phyloP scores from a whole-genome alignment of 2,329 filamentous ascomycete species.

The Colletotrichum sp. region DNA sequence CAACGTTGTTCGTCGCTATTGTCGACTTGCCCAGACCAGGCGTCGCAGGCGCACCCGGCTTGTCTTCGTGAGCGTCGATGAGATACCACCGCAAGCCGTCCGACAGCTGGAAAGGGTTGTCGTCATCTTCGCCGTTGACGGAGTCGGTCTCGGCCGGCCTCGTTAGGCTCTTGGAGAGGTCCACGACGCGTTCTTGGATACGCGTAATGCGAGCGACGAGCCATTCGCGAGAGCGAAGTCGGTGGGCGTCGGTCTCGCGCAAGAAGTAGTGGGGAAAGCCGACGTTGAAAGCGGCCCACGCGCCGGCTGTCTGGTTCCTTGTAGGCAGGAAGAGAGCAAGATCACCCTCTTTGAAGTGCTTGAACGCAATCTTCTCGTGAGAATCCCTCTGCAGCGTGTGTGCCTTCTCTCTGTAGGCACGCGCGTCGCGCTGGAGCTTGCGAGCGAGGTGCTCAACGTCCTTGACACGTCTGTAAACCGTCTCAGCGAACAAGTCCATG shows the following conservation, averaged over 20 bases:
- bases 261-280: slow-evolving; percentile 97
- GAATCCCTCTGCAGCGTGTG: slow-evolving; percentile 82
- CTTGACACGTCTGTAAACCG: slow-evolving; percentile 86
- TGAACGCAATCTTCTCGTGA: slow-evolving; percentile 95
- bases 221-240: slow-evolving; percentile 87
- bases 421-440: slow-evolving; percentile 90
- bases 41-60: slow-evolving; percentile 87
- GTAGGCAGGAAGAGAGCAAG: slow-evolving; percentile 93
- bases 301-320: slow-evolving; percentile 89
- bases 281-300: slow-evolving; percentile 98
- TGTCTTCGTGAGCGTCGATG: slow-evolving; percentile 92
- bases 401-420: slow-evolving; percentile 86
- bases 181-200: slow-evolving; percentile 91
- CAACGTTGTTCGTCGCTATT: slow-evolving; percentile 85
- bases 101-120: slow-evolving; percentile 96
- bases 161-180: slow-evolving; percentile 78
- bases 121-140: slow-evolving; percentile 71
- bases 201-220: slow-evolving; percentile 92
- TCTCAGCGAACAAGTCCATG: slow-evolving; percentile 82
- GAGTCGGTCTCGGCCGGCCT: slow-evolving; percentile 52
- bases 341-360: slow-evolving; percentile 95
- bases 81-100: slow-evolving; percentile 97
- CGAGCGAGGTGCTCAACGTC: slow-evolving; percentile 93
- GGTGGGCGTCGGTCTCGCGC: slow-evolving; percentile 88
- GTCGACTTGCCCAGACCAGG: slow-evolving; percentile 92